phyloP scores from a whole-genome alignment of 2,329 filamentous ascomycete species.

The Fusarium chlamydosporum region DNA sequence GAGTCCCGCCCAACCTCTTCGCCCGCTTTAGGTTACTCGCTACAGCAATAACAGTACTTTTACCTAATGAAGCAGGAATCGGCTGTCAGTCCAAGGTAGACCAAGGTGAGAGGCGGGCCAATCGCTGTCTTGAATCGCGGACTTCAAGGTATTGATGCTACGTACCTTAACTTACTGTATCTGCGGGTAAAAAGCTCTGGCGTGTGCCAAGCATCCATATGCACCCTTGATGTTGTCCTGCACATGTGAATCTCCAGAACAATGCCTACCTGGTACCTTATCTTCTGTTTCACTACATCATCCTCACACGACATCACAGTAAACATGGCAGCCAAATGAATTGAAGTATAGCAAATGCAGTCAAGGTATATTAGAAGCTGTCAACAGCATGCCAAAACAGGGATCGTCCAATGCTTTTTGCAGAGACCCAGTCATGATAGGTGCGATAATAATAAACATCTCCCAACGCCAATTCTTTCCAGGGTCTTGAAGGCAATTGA shows the following conservation, averaged over 20 bases:
- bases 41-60: slow-evolving; percentile 33
- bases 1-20: slow-evolving; percentile 5
- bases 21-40: slow-evolving; percentile 16
- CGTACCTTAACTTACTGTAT: slow-evolving; percentile 9
- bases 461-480: slow-evolving; percentile 49
- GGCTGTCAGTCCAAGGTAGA: slow-evolving; percentile 7
- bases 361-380: slow-evolving; percentile 45
- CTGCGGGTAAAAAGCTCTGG: slow-evolving; percentile 31
- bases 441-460: slow-evolving; percentile 41
- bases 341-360: slow-evolving; percentile 29
- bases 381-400: slow-evolving; percentile 38
- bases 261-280: no score
- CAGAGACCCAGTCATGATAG: slow-evolving; percentile 47
- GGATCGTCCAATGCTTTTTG: slow-evolving; percentile 48
- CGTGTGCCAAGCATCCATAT: slow-evolving; percentile 22
- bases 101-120: slow-evolving; percentile 41
- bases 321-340: not conserved
- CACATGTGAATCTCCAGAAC: not conserved
- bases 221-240: slow-evolving; percentile 13
- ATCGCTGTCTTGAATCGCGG: slow-evolving; percentile 21
- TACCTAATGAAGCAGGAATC: slow-evolving; percentile 44
- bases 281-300: not conserved
- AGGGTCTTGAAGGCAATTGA: slow-evolving; percentile 45
- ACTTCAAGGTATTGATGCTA: slow-evolving; percentile 34
- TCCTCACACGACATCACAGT: slow-evolving; percentile 11